Percentiles rank a stretch among this genome's conserved stretches.
phyloP scores from a whole-genome alignment of 2,329 filamentous ascomycete genomes.

The Paecilomyces dactylethromorphus region DNA sequence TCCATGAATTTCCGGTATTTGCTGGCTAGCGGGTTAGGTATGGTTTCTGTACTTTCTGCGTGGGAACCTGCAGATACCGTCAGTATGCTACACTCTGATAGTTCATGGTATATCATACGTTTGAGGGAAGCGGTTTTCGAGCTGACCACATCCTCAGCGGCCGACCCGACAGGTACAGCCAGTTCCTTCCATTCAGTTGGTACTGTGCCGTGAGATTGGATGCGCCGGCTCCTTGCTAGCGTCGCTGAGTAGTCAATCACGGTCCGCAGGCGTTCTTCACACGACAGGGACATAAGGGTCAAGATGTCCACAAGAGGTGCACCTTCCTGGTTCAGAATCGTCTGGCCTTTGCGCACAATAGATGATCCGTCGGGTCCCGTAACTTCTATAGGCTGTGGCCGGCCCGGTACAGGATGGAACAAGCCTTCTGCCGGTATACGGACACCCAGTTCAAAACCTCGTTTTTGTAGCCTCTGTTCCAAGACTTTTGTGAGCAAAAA shows the following conservation, averaged over 20 bases:
- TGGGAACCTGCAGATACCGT: constrained; percentile 25
- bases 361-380: constrained; percentile 56
- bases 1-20: constrained; percentile 57
- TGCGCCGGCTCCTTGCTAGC: constrained; percentile 65
- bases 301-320: constrained; percentile 75
- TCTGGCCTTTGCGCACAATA: constrained; percentile 59
- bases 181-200: constrained; percentile 70
- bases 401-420: constrained; percentile 38
- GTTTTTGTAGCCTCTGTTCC: constrained; percentile 50
- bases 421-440: constrained; percentile 52
- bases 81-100: constrained; percentile 17
- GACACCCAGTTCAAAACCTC: constrained; percentile 53
- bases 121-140: constrained; percentile 27
- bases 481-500: constrained; percentile 61
- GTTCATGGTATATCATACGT: constrained; percentile 25
- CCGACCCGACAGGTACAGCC: constrained; percentile 40
- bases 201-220: constrained; percentile 71
- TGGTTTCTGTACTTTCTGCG: constrained; percentile 33
- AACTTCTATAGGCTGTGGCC: constrained; percentile 42
- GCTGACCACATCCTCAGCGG: constrained; percentile 32
- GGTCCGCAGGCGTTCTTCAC: constrained; percentile 69
- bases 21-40: constrained; percentile 38
- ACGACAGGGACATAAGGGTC: constrained; percentile 72
- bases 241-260: constrained; percentile 71
- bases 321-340: constrained; percentile 62